phyloP scores from a whole-genome alignment of 2,329 filamentous ascomycete species.

The Calonectria montana region DNA sequence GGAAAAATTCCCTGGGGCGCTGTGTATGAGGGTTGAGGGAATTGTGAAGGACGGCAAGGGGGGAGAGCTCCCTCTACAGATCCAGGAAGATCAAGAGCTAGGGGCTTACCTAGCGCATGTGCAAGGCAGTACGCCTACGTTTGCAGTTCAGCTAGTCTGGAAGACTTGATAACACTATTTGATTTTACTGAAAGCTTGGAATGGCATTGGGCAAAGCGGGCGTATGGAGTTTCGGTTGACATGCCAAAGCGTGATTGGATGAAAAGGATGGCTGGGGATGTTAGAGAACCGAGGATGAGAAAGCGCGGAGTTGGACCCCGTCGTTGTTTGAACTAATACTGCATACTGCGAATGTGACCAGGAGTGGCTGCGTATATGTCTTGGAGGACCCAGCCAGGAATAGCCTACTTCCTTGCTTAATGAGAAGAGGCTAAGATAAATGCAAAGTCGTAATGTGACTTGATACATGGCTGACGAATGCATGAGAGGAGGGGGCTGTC shows the following conservation, averaged over 20 bases:
- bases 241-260: slow-evolving; percentile 27
- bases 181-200: neutral
- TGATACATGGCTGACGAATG: neutral
- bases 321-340: slow-evolving; percentile 12
- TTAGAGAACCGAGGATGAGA: slow-evolving; percentile 16
- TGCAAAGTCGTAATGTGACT: neutral
- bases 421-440: slow-evolving; percentile 2
- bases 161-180: slow-evolving; percentile 32
- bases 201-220: slow-evolving; percentile 20
- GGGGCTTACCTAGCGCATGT: slow-evolving; percentile 77
- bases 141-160: slow-evolving; percentile 55
- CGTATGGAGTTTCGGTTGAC: slow-evolving; percentile 38
- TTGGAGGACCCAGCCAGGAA: neutral
- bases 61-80: slow-evolving; percentile 70
- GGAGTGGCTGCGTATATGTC: neutral
- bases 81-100: slow-evolving; percentile 79
- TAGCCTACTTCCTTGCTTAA: neutral
- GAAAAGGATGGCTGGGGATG: slow-evolving; percentile 4
- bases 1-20: slow-evolving; percentile 69
- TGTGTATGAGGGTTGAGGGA: slow-evolving; percentile 73
- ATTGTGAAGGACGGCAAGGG: slow-evolving; percentile 70
- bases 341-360: slow-evolving; percentile 4
- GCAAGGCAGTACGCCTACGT: slow-evolving; percentile 57
- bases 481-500: slow-evolving; percentile 15
- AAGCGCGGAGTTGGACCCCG: slow-evolving; percentile 40